A percentile compares a stretch with the other conserved stretches of the same genome.
Evolutionary conservation across 768 basidiomycete genomes (phyloP).

Genomic region (Phaeolepiota aurea): DNA sequence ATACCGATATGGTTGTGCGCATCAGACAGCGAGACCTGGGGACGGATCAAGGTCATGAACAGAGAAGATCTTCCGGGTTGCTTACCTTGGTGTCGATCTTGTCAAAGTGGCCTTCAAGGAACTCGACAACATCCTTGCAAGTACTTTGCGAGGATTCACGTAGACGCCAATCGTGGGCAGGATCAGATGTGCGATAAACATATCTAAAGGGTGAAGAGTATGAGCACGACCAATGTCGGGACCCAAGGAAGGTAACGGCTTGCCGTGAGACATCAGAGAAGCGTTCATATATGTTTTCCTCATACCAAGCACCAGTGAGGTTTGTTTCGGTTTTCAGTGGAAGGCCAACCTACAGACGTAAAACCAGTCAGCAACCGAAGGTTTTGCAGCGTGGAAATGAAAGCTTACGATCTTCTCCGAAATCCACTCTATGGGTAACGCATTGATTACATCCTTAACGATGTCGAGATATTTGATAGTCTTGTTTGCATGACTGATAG

Average conservation of each 20-base stretch:
- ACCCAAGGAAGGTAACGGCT: conserved; percentile 13
- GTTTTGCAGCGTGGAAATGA: background rate
- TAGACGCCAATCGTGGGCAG: conserved; percentile 38
- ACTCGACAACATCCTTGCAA: conserved; percentile 18
- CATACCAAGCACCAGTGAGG: conserved; percentile 22
- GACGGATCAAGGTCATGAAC: background rate
- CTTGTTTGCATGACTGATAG: conserved; percentile 20
- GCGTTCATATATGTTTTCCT: conserved; percentile 27
- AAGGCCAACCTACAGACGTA: conserved; percentile 30
- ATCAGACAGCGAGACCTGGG: conserved; percentile 8
- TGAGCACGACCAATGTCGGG: background rate
- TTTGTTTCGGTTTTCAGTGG: conserved; percentile 27
- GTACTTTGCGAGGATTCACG: conserved; percentile 27
- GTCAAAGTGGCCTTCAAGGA: conserved; percentile 22
- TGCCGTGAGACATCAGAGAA: conserved; percentile 44
- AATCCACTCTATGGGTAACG: conserved; percentile 54
- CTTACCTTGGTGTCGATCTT: conserved; percentile 14
- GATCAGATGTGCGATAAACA: conserved; percentile 34
- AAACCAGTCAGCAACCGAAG: background rate
- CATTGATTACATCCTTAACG: conserved; percentile 59
- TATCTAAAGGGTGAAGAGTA: conserved; percentile 22
- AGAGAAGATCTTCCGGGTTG: conserved; percentile 2
- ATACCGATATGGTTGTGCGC: conserved; percentile 9
- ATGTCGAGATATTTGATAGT: conserved; percentile 40
- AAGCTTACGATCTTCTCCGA: conserved; percentile 45